Conservation (phyloP, 768 basidiomycete species). For the Rhizopogon roseolus region DNA sequence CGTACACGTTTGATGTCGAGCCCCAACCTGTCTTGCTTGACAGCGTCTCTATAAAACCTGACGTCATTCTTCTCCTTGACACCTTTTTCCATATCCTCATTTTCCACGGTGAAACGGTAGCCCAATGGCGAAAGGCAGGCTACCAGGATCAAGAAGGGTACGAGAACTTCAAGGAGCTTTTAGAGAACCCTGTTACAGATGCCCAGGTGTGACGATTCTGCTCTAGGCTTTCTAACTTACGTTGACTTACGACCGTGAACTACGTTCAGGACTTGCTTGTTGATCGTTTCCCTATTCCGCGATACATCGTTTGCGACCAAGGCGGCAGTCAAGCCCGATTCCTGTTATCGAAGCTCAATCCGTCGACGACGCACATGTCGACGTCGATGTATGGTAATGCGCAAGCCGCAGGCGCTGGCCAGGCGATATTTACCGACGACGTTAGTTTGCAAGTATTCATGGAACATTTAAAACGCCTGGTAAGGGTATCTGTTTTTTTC, state of each 20-base stretch:
- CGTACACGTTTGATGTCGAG: constrained; percentile 88
- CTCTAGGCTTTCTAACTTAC: background rate
- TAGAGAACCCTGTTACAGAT: constrained; percentile 82
- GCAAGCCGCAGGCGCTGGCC: constrained; percentile 62
- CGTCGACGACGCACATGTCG: constrained; percentile 96
- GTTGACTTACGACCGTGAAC: background rate
- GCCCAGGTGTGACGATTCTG: constrained; percentile 58
- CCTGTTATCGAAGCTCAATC: constrained; percentile 92
- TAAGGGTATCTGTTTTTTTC: constrained; percentile 29
- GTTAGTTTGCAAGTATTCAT: constrained; percentile 97
- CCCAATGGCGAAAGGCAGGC: constrained; percentile 96
- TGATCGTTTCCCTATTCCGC: constrained; percentile 95
- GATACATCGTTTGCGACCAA: constrained; percentile 97
- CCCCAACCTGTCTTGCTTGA: constrained; percentile 95
- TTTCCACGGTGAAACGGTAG: constrained; percentile 97
- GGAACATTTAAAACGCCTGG: constrained; percentile 94
- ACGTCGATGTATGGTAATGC: constrained; percentile 84
- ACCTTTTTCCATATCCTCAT: constrained; percentile 99
- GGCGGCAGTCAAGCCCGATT: constrained; percentile 98
- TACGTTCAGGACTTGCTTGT: constrained; percentile 75
- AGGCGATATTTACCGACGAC: constrained; percentile 98
- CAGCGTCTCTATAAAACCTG: constrained; percentile 95
- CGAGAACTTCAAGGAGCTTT: constrained; percentile 94
- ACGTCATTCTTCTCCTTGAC: constrained; percentile 93
- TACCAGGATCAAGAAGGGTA: constrained; percentile 99